phyloP scores from a whole-genome alignment of 306 rosid genomes.

The Inga laurina region DNA sequence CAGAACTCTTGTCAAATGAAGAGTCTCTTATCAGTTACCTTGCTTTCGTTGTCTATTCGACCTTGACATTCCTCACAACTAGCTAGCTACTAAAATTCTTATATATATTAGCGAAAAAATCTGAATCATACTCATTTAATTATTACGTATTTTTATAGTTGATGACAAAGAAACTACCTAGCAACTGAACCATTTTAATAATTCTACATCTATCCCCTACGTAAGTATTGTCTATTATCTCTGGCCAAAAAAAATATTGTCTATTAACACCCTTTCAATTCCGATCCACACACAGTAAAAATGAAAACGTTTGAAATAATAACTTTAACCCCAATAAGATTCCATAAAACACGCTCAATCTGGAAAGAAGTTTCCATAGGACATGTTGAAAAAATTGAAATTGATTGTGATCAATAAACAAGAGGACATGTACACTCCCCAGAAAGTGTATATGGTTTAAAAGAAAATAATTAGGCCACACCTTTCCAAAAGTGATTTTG shows the following conservation, averaged over 20 bases:
- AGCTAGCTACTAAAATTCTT: neutral
- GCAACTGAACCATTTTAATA: neutral
- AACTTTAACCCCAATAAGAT: neutral
- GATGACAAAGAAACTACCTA: neutral
- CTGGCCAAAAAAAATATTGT: too few relatives aligned
- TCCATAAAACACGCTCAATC: neutral
- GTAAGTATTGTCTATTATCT: too few relatives aligned
- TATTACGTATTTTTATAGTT: neutral
- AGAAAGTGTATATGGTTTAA: neutral
- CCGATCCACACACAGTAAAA: too few relatives aligned
- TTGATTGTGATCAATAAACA: neutral
- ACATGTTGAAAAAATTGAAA: neutral
- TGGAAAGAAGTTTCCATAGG: neutral
- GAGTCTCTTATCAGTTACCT: slow-evolving; percentile 1
- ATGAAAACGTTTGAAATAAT: neutral
- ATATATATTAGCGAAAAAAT: neutral
- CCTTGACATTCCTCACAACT: neutral
- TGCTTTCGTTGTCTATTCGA: neutral
- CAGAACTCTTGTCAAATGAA: slow-evolving; percentile 4
- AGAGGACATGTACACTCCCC: neutral
- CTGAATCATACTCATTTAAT: neutral
- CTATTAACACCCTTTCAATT: neutral
- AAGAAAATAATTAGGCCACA: neutral
- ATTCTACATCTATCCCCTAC: neutral
- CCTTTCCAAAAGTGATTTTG: neutral